Conservation (phyloP, 2,329 filamentous ascomycete genomes). For the Xylaria sp. region DNA sequence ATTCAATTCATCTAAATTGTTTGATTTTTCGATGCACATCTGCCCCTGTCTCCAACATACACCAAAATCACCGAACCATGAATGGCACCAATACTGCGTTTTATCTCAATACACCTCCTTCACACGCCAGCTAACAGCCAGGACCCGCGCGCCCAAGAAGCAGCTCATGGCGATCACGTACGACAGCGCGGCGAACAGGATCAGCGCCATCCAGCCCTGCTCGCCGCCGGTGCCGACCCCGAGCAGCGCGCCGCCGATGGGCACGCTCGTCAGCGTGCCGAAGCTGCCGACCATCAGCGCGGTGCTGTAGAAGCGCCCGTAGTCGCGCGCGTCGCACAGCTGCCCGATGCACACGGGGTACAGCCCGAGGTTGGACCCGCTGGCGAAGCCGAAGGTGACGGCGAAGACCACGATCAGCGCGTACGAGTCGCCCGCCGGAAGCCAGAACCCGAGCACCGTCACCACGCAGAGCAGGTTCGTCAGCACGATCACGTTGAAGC, state of each 20-base stretch:
- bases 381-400: conserved; percentile 76
- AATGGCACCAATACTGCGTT: background rate
- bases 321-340: conserved; percentile 74
- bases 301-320: conserved; percentile 75
- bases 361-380: conserved; percentile 76
- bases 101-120: conserved; percentile 29
- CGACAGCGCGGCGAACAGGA: conserved; percentile 34
- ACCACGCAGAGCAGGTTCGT: conserved; percentile 62
- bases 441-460: conserved; percentile 68
- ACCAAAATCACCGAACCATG: background rate
- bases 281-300: conserved; percentile 79
- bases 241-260: conserved; percentile 46
- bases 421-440: conserved; percentile 59
- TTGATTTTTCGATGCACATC: background rate
- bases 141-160: conserved; percentile 31
- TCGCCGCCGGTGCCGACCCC: conserved; percentile 20
- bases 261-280: conserved; percentile 57
- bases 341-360: conserved; percentile 82
- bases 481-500: conserved; percentile 79
- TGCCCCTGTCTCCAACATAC: background rate
- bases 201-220: conserved; percentile 32
- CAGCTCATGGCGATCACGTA: conserved; percentile 35
- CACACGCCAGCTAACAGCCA: conserved; percentile 33
- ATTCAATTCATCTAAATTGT: no score
- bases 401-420: conserved; percentile 68